phyloP scores from a whole-genome alignment of 2,329 filamentous ascomycete genomes.

The Curvularia lunata region DNA sequence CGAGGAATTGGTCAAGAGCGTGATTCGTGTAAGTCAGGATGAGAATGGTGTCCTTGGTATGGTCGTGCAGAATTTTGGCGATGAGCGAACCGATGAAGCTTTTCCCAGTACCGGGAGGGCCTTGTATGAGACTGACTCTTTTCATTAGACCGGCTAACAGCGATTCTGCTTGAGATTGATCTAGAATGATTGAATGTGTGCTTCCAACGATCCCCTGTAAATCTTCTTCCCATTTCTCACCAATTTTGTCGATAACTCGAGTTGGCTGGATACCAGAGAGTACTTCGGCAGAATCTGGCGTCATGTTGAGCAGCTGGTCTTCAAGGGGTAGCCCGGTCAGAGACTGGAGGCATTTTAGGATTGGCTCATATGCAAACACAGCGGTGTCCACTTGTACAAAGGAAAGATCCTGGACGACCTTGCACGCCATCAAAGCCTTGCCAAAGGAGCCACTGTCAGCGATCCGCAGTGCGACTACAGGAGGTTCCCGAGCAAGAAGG shows the following conservation, averaged over 20 bases:
- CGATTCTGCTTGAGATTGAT: slow-evolving; percentile 63
- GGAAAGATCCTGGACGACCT: slow-evolving; percentile 39
- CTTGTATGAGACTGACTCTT: slow-evolving; percentile 69
- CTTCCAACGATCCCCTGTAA: slow-evolving; percentile 30
- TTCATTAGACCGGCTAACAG: slow-evolving; percentile 61
- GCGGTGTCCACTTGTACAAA: slow-evolving; percentile 70
- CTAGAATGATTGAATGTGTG: slow-evolving; percentile 48
- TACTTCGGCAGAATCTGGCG: slow-evolving; percentile 21
- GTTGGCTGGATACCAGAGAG: slow-evolving; percentile 34
- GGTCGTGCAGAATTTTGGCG: slow-evolving; percentile 61
- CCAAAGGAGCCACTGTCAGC: slow-evolving; percentile 54
- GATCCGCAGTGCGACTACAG: slow-evolving; percentile 61
- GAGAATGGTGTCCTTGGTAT: slow-evolving; percentile 61
- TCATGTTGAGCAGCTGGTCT: slow-evolving; percentile 56
- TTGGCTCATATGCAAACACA: slow-evolving; percentile 72
- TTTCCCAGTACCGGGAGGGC: slow-evolving; percentile 74
- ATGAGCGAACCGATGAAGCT: slow-evolving; percentile 68
- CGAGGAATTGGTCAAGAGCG: slow-evolving; percentile 58
- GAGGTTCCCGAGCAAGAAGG: slow-evolving; percentile 52
- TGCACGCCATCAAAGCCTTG: slow-evolving; percentile 53
- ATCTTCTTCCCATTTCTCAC: slow-evolving; percentile 19
- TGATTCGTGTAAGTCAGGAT: slow-evolving; percentile 72
- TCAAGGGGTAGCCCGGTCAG: slow-evolving; percentile 64
- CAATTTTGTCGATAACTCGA: slow-evolving; percentile 35
- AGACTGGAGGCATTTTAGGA: slow-evolving; percentile 65